Evolutionary conservation across 257 asterid genomes (phyloP), one percentile per base, ranked within the genome.

Genomic region (Schizonepeta tenuifolia): DNA sequence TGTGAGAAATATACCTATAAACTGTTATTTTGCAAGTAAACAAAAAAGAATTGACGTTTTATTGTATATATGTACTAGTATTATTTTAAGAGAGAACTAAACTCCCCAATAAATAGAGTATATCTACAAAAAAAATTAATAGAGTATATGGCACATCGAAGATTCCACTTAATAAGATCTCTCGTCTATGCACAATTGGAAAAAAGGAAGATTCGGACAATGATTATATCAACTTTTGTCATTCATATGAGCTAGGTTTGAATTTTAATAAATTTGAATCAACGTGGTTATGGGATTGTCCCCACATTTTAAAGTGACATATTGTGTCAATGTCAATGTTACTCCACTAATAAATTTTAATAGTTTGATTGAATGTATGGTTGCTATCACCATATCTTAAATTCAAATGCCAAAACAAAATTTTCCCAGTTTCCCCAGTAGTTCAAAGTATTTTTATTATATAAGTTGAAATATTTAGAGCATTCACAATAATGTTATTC

Each of bases 331-430:
- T 22, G 62, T 71, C 76, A 63, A 31, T 31, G 7, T 31, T 71
- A 46, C 60, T 50, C 47, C 58, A 47, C 69, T 22, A 73, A 22
- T 63, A 31, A 5, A 21, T 72, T n/a, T n/a, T n/a, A n/a, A n/a
- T n/a, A n/a, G n/a, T n/a, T n/a, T n/a, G n/a, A 18, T 63, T 53
- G 13, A 28, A 53, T 53, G 24, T n/a, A 22, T 18, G 62, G 72
- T 55, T 36, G 49, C 72, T 8, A 64, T 64, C 65, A 64, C 36
- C 58, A n/a, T 53, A 50, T 63, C 65, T 50, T 50, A 35, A 68
- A 55, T 55, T 55, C 62, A 4, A 17, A 50, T 17, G 17, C n/a
- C 62, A 0, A 1, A 54, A 22, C n/a, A n/a, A n/a, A n/a, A n/a
- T n/a, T n/a, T n/a, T n/a, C 2, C 24, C 62, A 24, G 24, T 11